A percentile compares a stretch with the other conserved stretches of the same genome.
Conservation (phyloP, 305 asterid species). For the Rubia balearica region DNA sequence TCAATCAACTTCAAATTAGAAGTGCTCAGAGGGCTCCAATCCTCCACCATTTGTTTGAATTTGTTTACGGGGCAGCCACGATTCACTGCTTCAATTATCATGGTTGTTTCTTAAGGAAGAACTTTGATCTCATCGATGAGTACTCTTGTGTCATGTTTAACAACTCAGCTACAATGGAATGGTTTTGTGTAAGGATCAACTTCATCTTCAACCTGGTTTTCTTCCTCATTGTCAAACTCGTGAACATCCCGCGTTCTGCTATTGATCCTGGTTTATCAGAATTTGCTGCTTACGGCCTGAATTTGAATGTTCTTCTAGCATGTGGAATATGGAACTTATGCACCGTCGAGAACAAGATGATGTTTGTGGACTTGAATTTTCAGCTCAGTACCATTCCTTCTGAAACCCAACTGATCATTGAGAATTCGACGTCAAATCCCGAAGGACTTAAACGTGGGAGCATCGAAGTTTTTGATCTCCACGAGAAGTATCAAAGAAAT, state of each 20-base stretch:
- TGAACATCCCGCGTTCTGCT: conserved; percentile 66
- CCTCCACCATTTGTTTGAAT: conserved; percentile 77
- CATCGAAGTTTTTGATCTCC: conserved; percentile 51
- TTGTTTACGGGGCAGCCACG: conserved; percentile 57
- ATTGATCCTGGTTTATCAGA: conserved; percentile 52
- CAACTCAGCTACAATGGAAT: conserved; percentile 75
- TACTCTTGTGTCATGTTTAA: conserved; percentile 68
- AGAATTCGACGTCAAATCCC: conserved; percentile 37
- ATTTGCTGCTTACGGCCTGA: not conserved
- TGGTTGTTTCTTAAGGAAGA: conserved; percentile 46
- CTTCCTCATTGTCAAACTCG: conserved; percentile 62
- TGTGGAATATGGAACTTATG: conserved; percentile 93
- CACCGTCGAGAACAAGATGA: conserved; percentile 84
- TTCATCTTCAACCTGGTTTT: conserved; percentile 75
- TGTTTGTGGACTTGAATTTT: conserved; percentile 69
- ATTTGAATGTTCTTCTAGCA: conserved; percentile 68
- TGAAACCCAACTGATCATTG: conserved; percentile 60
- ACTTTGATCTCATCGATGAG: conserved; percentile 41
- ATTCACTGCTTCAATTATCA: conserved; percentile 71
- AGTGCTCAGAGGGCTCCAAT: conserved; percentile 71
- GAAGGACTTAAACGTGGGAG: conserved; percentile 62
- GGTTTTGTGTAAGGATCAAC: conserved; percentile 79
- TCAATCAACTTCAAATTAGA: conserved; percentile 83
- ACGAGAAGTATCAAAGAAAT: conserved; percentile 51
- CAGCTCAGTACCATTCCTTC: conserved; percentile 51